Percentiles rank a stretch among this genome's conserved stretches.
Conservation (phyloP, 73 alveolate species). For the Tetrahymena borealis region DNA sequence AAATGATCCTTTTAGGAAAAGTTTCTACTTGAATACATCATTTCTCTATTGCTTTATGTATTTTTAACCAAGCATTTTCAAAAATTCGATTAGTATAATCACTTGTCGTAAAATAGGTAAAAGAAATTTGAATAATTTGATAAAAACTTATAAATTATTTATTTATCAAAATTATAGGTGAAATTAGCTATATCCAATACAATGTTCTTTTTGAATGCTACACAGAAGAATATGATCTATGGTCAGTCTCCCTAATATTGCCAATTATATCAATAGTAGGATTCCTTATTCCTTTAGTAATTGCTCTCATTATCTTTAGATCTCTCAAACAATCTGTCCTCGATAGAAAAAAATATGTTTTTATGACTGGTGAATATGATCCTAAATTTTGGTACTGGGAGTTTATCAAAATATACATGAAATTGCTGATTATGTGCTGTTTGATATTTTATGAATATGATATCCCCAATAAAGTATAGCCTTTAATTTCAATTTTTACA, state of each 20-base stretch:
- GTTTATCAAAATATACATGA: background rate
- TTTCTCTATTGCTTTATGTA: background rate
- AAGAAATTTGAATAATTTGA: background rate
- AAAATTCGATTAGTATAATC: background rate
- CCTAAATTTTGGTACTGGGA: background rate
- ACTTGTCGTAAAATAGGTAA: background rate
- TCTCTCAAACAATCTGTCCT: background rate
- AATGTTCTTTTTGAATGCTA: background rate
- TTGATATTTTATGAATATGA: background rate
- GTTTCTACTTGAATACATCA: background rate
- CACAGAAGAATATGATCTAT: background rate
- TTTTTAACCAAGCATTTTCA: background rate
- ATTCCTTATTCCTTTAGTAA: background rate
- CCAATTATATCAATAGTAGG: background rate
- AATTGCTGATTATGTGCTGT: background rate
- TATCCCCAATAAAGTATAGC: background rate
- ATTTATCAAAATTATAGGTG: background rate
- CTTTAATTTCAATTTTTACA: background rate
- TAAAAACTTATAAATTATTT: no score
- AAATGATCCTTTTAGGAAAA: background rate
- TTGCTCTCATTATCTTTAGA: background rate
- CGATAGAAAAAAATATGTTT: background rate
- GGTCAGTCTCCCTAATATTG: background rate
- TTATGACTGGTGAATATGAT: background rate
- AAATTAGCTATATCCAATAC: background rate